Percentiles rank a stretch among this genome's conserved stretches.
These are phyloP conservation scores for Acanthamoeba sp. DNA, from an alignment of 208 protist genomes.

Conservation along the genomic window DNA sequence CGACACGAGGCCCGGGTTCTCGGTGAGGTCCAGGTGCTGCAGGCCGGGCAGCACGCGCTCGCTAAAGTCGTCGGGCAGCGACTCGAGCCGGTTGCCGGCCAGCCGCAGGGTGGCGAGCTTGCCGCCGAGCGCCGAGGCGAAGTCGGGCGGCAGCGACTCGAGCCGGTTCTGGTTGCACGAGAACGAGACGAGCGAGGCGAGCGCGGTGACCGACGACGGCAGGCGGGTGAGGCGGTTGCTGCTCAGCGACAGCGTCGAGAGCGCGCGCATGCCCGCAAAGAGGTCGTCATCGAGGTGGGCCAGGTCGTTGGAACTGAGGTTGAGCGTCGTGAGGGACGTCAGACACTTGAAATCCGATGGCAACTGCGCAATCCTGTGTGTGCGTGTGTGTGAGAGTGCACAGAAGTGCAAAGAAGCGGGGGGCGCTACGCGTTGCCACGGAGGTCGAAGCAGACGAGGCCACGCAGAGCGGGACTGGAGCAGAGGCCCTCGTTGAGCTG, in stretches of 20 bases:
- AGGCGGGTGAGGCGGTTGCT: neutral
- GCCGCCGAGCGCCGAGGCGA: neutral
- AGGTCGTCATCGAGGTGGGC: neutral
- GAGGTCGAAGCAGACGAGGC: slow-evolving; percentile 11
- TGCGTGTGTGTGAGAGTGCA: neutral
- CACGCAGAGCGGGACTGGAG: neutral
- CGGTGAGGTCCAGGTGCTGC: slow-evolving; percentile 5
- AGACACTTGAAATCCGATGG: slow-evolving; percentile 3
- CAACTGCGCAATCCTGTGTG: neutral
- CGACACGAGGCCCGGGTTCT: slow-evolving; percentile 31
- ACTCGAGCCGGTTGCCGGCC: neutral
- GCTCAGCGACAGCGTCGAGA: slow-evolving; percentile 7
- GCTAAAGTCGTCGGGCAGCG: slow-evolving; percentile 45
- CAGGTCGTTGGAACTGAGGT: slow-evolving; percentile 1
- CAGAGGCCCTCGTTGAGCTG: neutral
- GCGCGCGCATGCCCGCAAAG: neutral
- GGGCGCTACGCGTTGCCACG: neutral
- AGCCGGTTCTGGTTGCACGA: neutral
- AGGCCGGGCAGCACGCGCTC: neutral
- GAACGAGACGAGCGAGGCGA: neutral
- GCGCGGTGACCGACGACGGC: neutral
- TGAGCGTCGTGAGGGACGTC: neutral
- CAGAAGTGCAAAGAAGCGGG: no score
- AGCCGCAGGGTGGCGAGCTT: neutral
- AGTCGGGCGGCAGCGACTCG: neutral